These are phyloP conservation scores for Ephemerocybe angulata DNA, from an alignment of 768 basidiomycete species.

Conservation along the genomic window DNA sequence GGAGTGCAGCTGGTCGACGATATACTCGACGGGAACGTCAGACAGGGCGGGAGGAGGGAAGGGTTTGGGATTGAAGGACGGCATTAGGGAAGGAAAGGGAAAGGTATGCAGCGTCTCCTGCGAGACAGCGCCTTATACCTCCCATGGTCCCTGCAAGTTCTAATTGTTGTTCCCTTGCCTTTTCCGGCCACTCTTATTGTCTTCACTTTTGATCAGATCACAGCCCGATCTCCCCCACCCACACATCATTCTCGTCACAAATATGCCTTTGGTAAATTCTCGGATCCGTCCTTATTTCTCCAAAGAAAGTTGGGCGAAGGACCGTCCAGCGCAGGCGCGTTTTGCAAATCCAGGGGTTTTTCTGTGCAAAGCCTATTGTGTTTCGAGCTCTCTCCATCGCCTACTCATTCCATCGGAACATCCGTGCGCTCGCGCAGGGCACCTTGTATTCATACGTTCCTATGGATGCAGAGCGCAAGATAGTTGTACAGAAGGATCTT, in stretches of 20 bases:
- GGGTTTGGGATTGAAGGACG: constrained; percentile 50
- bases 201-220: constrained; percentile 19
- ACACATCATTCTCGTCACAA: background rate
- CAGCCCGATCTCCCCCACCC: background rate
- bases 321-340: background rate
- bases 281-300: background rate
- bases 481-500: background rate
- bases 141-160: constrained; percentile 6
- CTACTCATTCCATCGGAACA: background rate
- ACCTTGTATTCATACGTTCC: background rate
- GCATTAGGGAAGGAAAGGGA: constrained; percentile 19
- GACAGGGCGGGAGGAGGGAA: constrained; percentile 63
- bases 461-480: background rate
- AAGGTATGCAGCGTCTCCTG: background rate
- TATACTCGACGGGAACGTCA: constrained; percentile 69
- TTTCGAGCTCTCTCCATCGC: background rate
- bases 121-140: constrained; percentile 17
- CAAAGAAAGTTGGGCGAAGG: background rate
- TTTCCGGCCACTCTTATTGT: constrained; percentile 38
- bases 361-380: background rate
- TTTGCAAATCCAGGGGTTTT: background rate
- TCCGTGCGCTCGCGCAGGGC: no score
- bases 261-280: background rate
- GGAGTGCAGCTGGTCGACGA: constrained; percentile 62
- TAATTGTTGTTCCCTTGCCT: constrained; percentile 38